A percentile compares a stretch with the other conserved stretches of the same genome.
phyloP scores from a whole-genome alignment of 306 rosid species.

The Psophocarpus tetragonolobus region DNA sequence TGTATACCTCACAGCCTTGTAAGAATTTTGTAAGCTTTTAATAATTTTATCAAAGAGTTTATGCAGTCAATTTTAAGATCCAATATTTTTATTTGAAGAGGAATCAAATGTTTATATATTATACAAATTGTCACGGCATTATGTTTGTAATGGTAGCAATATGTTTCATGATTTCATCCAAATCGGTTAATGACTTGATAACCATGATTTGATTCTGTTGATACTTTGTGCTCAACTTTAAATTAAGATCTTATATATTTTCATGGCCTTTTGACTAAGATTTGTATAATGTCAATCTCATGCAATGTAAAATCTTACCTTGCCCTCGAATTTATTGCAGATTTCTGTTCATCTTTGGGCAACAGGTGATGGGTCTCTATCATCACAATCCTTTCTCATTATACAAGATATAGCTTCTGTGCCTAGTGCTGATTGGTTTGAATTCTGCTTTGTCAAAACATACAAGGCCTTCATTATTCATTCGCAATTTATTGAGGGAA shows the following conservation, averaged over 20 bases:
- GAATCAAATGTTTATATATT: not conserved
- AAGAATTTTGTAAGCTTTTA: not conserved
- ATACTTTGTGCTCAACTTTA: not conserved
- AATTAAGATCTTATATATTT: not conserved
- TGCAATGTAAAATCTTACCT: conserved; percentile 9
- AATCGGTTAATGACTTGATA: conserved; percentile 4
- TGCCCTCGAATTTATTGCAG: conserved; percentile 55
- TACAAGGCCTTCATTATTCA: conserved; percentile 72
- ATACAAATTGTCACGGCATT: not conserved
- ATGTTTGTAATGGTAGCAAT: not conserved
- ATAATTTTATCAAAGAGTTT: conserved; percentile 3
- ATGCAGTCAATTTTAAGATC: not conserved
- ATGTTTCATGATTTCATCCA: conserved; percentile 23
- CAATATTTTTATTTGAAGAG: conserved; percentile 17
- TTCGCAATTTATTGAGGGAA: conserved; percentile 63
- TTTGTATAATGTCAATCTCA: conserved; percentile 20
- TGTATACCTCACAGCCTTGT: not conserved
- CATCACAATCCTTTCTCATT: conserved; percentile 70
- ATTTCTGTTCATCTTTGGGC: conserved; percentile 86
- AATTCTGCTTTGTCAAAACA: conserved; percentile 71
- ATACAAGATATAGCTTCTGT: conserved; percentile 65
- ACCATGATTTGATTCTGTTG: not conserved
- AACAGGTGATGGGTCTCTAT: conserved; percentile 66
- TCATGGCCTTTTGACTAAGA: not conserved
- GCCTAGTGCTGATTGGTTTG: conserved; percentile 61